Base-by-base conservation (phyloP, 2,329 filamentous ascomycete species). In the Passalora sequoiae region DNA sequence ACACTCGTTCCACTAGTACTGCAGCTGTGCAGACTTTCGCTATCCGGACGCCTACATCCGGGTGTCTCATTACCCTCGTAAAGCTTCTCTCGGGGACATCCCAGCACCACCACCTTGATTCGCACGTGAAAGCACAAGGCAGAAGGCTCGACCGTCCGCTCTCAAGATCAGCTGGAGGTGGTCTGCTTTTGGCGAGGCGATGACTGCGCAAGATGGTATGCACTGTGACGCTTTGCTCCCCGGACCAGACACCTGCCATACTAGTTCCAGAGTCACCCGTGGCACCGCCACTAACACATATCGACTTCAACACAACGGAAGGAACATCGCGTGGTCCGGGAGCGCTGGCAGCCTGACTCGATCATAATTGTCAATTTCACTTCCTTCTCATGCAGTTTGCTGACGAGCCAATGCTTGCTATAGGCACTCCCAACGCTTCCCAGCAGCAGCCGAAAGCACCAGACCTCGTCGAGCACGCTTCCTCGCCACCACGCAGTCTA, bases 181-280 rank as follows among this genome's bases (percentile, higher is more conserved):
- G 3, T 20, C 21, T 13, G 28, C 31, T 20, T 4, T 20, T 36
- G 41, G 41, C 35, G 37, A 35, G 40, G 43, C 41, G 41, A 48
- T 48, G 45, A 44, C 40, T 44, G 38, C 45, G 41, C 45, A 48
- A 33, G 30, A 48, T 48, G 45, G 45, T 44, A 38, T 15, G 36
- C 29, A n/a, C 20, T 21, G 10, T 19, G 13, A 12, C 24, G n/a
- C 45, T 36, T 33, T 30, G 24, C 40, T 19, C 15, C 40, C 22
- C 29, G 35, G 17, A 81, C 77, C 74, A 44, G 89, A 67, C 20
- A 81, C 80, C 47, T 74, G 76, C 15, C 80, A 81, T 54, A 95
- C 24, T 27, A 27, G 24, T 27, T 12, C 24, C 24, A n/a, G 24
- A 27, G 24, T 27, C 24, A 6, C 24, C 24, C 6, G 12, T 27